Conservation (phyloP, 306 rosid genomes). For the Dalbergia cochinchinensis region DNA sequence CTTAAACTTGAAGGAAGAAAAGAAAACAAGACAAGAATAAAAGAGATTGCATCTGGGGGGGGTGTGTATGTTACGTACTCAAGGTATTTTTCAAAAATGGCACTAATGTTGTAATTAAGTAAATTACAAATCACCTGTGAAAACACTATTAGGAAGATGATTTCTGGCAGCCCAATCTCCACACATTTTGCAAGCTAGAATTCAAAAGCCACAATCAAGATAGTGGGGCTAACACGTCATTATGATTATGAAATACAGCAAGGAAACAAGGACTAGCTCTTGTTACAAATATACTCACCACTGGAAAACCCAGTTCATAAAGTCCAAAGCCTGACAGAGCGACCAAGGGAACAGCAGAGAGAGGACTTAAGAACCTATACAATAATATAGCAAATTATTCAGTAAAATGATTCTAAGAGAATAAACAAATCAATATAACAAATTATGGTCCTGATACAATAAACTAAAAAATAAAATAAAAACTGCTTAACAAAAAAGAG, state of each 20-base stretch:
- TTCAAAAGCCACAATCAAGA: constrained; percentile 10
- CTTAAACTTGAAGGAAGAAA: neutral
- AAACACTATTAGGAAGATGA: constrained; percentile 70
- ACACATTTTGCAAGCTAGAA: constrained; percentile 62
- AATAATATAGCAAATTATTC: constrained; percentile 36
- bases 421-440: constrained; percentile 2
- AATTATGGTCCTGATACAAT: neutral
- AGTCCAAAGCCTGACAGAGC: constrained; percentile 91
- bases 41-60: neutral
- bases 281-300: constrained; percentile 61
- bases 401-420: constrained; percentile 11
- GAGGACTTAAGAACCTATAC: constrained; percentile 85
- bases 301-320: constrained; percentile 91
- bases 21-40: neutral
- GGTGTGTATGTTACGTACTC: neutral
- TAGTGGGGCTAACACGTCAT: constrained; percentile 11
- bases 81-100: neutral
- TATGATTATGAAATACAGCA: constrained; percentile 32
- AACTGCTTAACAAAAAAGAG: neutral
- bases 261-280: neutral
- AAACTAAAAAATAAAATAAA: neutral
- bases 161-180: constrained; percentile 95
- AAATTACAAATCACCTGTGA: constrained; percentile 41
- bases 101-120: neutral
- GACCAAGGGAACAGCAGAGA: constrained; percentile 88